A percentile compares a stretch with the other conserved stretches of the same genome.
These are phyloP conservation scores for Austroboletus novae-zelandiae DNA, from an alignment of 1,284 basidiomycete genomes.

Conservation along the genomic window DNA sequence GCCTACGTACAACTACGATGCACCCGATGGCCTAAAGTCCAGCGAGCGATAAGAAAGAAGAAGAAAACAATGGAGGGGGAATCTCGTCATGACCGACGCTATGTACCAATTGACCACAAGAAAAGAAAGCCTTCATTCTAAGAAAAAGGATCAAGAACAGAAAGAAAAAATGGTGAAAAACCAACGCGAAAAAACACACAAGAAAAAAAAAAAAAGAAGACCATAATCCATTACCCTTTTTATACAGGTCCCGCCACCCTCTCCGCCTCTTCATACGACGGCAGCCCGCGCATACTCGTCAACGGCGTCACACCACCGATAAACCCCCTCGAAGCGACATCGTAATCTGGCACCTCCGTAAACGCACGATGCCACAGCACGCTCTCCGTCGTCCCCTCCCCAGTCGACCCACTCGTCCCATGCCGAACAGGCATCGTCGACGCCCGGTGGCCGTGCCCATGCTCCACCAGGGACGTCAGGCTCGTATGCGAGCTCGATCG, in stretches of 20 bases:
- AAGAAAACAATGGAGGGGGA: no score
- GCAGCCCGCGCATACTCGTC: slow-evolving; percentile 67
- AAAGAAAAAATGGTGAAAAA: no score
- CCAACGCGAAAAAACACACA: no score
- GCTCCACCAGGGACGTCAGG: slow-evolving; percentile 23
- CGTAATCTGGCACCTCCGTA: slow-evolving; percentile 82
- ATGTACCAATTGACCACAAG: no score
- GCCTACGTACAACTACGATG: no score
- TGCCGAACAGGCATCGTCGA: neutral
- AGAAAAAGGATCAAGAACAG: no score
- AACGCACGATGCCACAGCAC: slow-evolving; percentile 55
- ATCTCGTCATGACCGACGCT: no score
- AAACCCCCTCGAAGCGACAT: slow-evolving; percentile 77
- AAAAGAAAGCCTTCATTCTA: no score
- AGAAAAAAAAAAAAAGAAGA: neutral
- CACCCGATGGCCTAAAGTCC: no score
- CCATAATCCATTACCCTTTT: neutral
- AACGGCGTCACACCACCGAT: slow-evolving; percentile 86
- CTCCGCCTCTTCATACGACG: slow-evolving; percentile 73
- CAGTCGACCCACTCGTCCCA: no score
- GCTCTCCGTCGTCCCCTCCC: slow-evolving; percentile 17
- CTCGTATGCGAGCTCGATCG: slow-evolving; percentile 38
- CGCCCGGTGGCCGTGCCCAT: slow-evolving; percentile 1
- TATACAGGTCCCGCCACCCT: neutral
- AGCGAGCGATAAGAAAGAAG: no score